Percentiles rank a stretch among this genome's conserved stretches.
Conservation (phyloP, 1,139 yeast genomes). For the Yamadazyma conglobata region DNA sequence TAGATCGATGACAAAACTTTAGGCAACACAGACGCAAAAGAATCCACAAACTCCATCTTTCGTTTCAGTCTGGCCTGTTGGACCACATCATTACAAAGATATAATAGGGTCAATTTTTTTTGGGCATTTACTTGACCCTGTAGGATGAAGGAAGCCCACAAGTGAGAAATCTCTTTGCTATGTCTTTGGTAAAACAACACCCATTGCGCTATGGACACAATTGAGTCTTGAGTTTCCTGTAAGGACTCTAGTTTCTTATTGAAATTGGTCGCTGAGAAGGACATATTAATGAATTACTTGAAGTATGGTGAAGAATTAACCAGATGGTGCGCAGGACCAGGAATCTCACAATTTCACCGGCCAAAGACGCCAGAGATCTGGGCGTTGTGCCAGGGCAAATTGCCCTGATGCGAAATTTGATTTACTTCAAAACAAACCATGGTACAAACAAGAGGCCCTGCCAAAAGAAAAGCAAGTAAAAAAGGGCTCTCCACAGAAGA, state of each 20-base stretch:
- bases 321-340: no score
- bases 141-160: conserved; percentile 55
- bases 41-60: conserved; percentile 55
- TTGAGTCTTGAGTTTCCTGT: conserved; percentile 79
- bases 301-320: not conserved
- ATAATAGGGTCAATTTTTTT: conserved; percentile 58
- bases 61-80: conserved; percentile 74
- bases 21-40: conserved; percentile 52
- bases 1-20: conserved; percentile 31
- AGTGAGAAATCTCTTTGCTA: conserved; percentile 52
- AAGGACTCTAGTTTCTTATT: conserved; percentile 55
- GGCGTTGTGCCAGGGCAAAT: no score
- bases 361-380: no score
- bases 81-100: conserved; percentile 78
- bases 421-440: no score
- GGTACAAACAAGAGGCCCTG: conserved; percentile 16
- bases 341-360: no score
- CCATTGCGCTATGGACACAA: conserved; percentile 84
- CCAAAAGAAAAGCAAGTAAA: conserved; percentile 9
- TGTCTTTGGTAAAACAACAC: conserved; percentile 73
- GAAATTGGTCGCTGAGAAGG: conserved; percentile 57
- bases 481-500: conserved; percentile 1
- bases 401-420: no score
- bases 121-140: conserved; percentile 6
- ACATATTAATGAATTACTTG: conserved; percentile 35